phyloP scores from a whole-genome alignment of 116 monocot species.

The Zostera marina region DNA sequence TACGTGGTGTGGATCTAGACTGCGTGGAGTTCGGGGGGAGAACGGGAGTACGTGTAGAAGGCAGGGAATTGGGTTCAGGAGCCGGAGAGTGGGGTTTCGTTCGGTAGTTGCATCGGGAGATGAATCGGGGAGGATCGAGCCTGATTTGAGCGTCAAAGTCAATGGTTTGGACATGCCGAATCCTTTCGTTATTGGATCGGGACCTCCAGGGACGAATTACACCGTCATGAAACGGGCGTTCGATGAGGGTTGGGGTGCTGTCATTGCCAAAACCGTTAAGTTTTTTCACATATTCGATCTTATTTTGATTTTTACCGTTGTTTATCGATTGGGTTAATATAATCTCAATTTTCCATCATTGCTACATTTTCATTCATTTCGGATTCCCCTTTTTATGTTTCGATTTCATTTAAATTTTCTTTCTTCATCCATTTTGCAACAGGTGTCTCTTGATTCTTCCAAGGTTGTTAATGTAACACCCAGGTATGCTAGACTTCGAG shows the following conservation, averaged over 20 bases:
- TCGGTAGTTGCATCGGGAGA: neutral
- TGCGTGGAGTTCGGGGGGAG: neutral
- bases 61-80: neutral
- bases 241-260: constrained; percentile 73
- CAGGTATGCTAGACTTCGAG: constrained; percentile 65
- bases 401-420: neutral
- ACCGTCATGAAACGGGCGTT: constrained; percentile 78
- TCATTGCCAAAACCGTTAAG: constrained; percentile 58
- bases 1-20: neutral
- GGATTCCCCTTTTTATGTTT: no score
- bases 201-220: constrained; percentile 69
- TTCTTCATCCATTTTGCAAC: neutral
- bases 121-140: neutral
- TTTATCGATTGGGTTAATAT: neutral
- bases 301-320: neutral
- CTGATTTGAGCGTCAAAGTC: constrained; percentile 26
- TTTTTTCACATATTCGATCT: constrained; percentile 5
- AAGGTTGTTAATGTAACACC: constrained; percentile 98
- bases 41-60: neutral
- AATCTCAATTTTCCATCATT: neutral
- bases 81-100: neutral
- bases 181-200: constrained; percentile 71
- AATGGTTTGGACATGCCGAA: constrained; percentile 68
- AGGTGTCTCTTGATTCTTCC: constrained; percentile 84
- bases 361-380: no score